Conservation (phyloP, 2,329 filamentous ascomycete species). For the Domatiomyces globalis region DNA sequence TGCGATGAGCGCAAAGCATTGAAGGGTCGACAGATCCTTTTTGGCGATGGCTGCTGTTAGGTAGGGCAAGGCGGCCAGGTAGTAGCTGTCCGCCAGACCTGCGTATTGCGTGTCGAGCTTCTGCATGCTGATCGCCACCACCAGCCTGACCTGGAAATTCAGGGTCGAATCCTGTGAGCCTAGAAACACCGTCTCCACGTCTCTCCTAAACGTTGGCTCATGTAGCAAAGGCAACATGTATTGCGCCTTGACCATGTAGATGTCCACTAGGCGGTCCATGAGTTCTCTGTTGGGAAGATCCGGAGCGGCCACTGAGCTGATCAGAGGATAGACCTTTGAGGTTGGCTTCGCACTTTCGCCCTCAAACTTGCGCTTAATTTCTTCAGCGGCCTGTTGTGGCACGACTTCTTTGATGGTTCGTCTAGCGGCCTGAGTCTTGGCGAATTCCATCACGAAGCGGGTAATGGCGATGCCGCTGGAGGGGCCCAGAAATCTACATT, state of each 20-base stretch:
- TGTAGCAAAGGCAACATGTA: constrained; percentile 78
- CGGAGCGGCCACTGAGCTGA: constrained; percentile 68
- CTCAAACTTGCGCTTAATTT: constrained; percentile 53
- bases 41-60: constrained; percentile 69
- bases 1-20: constrained; percentile 74
- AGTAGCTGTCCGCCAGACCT: constrained; percentile 90
- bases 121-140: constrained; percentile 87
- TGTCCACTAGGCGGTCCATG: constrained; percentile 63
- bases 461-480: constrained; percentile 95
- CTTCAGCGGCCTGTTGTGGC: constrained; percentile 54
- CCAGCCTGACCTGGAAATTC: constrained; percentile 79
- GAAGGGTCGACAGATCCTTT: constrained; percentile 82
- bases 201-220: constrained; percentile 60
- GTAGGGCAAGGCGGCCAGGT: constrained; percentile 71
- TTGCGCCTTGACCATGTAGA: constrained; percentile 82
- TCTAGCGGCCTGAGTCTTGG: constrained; percentile 81
- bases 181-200: constrained; percentile 67
- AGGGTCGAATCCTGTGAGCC: constrained; percentile 65
- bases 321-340: constrained; percentile 76
- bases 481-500: constrained; percentile 79
- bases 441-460: constrained; percentile 86
- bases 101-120: constrained; percentile 80
- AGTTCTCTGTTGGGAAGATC: constrained; percentile 59
- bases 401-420: constrained; percentile 87
- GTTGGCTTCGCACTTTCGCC: constrained; percentile 52